Conservation (phyloP, 2,329 filamentous ascomycete genomes). For the Apiospora pterosperma region DNA sequence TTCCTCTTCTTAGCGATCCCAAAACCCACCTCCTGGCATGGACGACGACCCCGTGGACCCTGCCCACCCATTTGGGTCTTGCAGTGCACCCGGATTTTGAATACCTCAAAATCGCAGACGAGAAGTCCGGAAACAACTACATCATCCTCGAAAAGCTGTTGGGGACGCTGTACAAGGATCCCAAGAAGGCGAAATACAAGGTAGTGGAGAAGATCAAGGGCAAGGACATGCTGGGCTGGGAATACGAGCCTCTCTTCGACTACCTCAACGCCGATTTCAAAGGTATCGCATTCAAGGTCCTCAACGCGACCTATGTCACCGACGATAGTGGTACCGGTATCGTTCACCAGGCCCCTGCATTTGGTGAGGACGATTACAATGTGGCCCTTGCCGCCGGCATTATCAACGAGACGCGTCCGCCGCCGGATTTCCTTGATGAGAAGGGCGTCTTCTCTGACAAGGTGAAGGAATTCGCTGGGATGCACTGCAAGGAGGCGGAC, state of each 20-base stretch:
- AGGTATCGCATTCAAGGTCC: slow-evolving; percentile 74
- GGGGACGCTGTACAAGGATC: slow-evolving; percentile 84
- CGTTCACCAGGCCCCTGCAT: slow-evolving; percentile 90
- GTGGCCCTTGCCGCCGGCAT: slow-evolving; percentile 74
- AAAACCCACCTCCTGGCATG: slow-evolving; percentile 76
- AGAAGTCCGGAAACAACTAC: slow-evolving; percentile 78
- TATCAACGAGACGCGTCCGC: slow-evolving; percentile 70
- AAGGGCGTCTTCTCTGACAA: slow-evolving; percentile 74
- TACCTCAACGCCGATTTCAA: slow-evolving; percentile 91
- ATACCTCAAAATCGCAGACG: slow-evolving; percentile 82
- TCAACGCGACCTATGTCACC: slow-evolving; percentile 84
- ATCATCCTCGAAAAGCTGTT: slow-evolving; percentile 81
- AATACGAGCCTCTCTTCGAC: slow-evolving; percentile 83
- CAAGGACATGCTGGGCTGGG: slow-evolving; percentile 82
- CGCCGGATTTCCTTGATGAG: slow-evolving; percentile 91
- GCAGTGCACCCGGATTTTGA: slow-evolving; percentile 80
- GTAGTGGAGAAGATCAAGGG: slow-evolving; percentile 77
- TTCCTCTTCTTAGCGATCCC: slow-evolving; percentile 76
- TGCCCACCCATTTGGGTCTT: slow-evolving; percentile 76
- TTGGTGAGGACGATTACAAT: slow-evolving; percentile 94
- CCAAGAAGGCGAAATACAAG: slow-evolving; percentile 92
- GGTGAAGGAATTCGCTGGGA: slow-evolving; percentile 76
- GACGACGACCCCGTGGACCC: slow-evolving; percentile 86
- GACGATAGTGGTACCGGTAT: slow-evolving; percentile 89
- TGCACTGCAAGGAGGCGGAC: slow-evolving; percentile 89